A percentile compares a stretch with the other conserved stretches of the same genome.
Conservation (phyloP, 768 basidiomycete species). For the Rhodotorula paludigena region DNA sequence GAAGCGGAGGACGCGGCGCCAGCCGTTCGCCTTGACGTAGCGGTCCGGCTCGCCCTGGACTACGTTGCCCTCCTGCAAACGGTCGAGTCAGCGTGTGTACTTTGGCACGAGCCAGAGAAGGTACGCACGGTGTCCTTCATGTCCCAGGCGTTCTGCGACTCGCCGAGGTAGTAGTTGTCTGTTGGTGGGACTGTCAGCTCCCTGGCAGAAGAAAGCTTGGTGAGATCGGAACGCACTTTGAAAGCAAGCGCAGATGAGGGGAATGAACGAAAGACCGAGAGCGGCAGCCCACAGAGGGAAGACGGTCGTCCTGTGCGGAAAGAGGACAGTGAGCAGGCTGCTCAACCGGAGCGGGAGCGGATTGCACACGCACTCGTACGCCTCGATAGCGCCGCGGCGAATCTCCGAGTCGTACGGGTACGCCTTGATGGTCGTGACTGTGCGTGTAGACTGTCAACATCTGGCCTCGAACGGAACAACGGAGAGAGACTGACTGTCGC, state of each 20-base stretch:
- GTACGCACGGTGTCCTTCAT: slow-evolving; percentile 25
- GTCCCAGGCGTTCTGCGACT: slow-evolving; percentile 45
- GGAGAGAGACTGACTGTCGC: not conserved
- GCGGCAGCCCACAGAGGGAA: slow-evolving; percentile 44
- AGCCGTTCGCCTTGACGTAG: not conserved
- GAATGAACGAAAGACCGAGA: slow-evolving; percentile 44
- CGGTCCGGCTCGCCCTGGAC: not conserved
- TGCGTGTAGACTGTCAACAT: not conserved
- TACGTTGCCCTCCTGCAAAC: slow-evolving; percentile 38
- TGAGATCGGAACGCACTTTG: slow-evolving; percentile 8
- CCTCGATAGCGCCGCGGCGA: slow-evolving; percentile 19
- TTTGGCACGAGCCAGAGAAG: not conserved
- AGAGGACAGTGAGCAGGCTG: not conserved
- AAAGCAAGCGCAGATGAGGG: slow-evolving; percentile 44
- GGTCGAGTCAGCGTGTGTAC: not conserved
- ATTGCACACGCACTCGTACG: slow-evolving; percentile 18
- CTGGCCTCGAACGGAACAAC: not conserved
- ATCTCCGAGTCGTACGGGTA: slow-evolving; percentile 22
- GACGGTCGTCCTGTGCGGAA: slow-evolving; percentile 24
- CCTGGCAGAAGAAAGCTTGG: not conserved
- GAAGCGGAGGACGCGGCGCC: slow-evolving; percentile 15
- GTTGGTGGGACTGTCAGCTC: no score
- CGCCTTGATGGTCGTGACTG: slow-evolving; percentile 26
- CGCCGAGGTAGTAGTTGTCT: slow-evolving; percentile 46
- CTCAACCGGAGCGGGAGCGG: not conserved